Conservation (phyloP, 495 filamentous ascomycete genomes). For the Terfezia claveryi region DNA sequence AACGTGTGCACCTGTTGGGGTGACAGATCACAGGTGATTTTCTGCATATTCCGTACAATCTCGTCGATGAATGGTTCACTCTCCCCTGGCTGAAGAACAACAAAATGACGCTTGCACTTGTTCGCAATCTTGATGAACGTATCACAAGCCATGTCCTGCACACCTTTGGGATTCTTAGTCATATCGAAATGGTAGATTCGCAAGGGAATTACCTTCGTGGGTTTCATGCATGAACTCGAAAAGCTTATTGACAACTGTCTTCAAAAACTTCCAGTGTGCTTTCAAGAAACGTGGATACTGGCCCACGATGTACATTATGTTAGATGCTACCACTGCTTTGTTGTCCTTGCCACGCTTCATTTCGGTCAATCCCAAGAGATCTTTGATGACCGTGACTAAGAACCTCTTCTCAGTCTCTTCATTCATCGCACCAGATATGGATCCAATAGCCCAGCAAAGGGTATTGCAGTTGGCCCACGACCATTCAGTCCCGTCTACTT, state of each 20-base stretch:
- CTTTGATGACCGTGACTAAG: conserved; percentile 94
- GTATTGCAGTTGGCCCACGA: conserved; percentile 99
- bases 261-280: conserved; percentile 98
- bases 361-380: conserved; percentile 90
- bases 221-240: conserved; percentile 99
- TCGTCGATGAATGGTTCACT: conserved; percentile 94
- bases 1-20: conserved; percentile 97
- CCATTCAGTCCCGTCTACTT: conserved; percentile 91
- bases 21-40: conserved; percentile 82
- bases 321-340: conserved; percentile 95
- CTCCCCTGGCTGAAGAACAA: conserved; percentile 85
- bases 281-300: conserved; percentile 97
- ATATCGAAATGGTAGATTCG: too few species aligned
- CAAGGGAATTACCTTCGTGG: conserved; percentile 50
- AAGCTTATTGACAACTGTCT: conserved; percentile 98
- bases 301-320: conserved; percentile 99
- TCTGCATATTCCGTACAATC: conserved; percentile 82
- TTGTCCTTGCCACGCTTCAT: conserved; percentile 99
- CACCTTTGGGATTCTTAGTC: conserved; percentile 30
- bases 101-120: conserved; percentile 93
- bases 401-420: conserved; percentile 98
- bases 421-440: conserved; percentile 96
- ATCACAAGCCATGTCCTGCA: conserved; percentile 99
- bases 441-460: conserved; percentile 96
- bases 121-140: conserved; percentile 99